phyloP scores from a whole-genome alignment of 371 early-diverging fungal species.

The Nematocida ausubeli region DNA sequence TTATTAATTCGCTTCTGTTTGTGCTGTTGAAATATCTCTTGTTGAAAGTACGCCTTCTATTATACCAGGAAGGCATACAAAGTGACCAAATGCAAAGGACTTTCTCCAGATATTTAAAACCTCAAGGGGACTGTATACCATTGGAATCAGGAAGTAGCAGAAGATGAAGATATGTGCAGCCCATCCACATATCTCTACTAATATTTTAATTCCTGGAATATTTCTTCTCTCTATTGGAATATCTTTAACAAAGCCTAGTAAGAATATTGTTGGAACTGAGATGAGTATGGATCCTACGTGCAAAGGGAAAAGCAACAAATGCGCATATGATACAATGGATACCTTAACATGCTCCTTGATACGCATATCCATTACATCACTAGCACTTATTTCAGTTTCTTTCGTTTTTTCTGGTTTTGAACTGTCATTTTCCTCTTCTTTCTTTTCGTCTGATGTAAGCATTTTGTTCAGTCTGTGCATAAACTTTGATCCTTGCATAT shows the following conservation, averaged over 20 bases:
- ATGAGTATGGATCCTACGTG: background rate
- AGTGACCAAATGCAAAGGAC: slow-evolving; percentile 32
- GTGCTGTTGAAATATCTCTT: background rate
- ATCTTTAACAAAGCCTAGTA: background rate
- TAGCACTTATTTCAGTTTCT: background rate
- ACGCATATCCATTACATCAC: background rate
- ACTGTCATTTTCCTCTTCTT: slow-evolving; percentile 10
- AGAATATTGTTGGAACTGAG: background rate
- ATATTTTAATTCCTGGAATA: background rate
- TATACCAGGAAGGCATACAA: slow-evolving; percentile 1
- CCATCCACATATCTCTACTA: background rate
- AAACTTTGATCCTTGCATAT: slow-evolving; percentile 38
- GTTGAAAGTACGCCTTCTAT: background rate
- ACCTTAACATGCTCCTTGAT: background rate
- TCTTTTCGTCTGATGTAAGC: background rate
- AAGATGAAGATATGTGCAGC: background rate
- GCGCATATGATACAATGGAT: slow-evolving; percentile 24
- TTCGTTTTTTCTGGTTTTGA: background rate
- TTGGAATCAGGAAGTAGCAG: slow-evolving; percentile 12
- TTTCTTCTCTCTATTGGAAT: background rate
- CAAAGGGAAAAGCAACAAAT: slow-evolving; percentile 33
- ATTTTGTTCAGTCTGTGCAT: slow-evolving; percentile 7
- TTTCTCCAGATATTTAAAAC: slow-evolving; percentile 32
- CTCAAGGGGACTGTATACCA: background rate
- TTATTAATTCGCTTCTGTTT: no score